phyloP scores from a whole-genome alignment of 768 basidiomycete genomes.

The Trametes cingulata region DNA sequence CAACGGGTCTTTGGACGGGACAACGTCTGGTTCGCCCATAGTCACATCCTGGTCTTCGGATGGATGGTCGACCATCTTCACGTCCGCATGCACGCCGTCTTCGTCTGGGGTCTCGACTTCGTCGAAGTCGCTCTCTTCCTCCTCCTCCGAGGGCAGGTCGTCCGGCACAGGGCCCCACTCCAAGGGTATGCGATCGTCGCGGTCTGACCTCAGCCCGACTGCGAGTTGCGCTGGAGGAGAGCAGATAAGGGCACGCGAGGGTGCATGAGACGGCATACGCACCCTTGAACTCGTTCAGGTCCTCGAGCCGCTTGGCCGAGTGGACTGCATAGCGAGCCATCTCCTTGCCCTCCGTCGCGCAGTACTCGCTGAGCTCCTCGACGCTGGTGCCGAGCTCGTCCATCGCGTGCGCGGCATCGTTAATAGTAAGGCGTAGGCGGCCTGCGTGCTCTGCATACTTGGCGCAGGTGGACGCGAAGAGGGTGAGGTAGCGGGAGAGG shows the following conservation, averaged over 20 bases:
- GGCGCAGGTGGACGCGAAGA: conserved; percentile 66
- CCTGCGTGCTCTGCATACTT: conserved; percentile 77
- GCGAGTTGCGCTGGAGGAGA: conserved; percentile 52
- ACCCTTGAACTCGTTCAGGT: conserved; percentile 74
- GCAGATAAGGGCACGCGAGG: conserved; percentile 31
- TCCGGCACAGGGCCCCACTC: conserved; percentile 37
- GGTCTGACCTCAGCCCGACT: conserved; percentile 56
- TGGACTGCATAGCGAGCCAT: conserved; percentile 66
- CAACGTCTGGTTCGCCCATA: conserved; percentile 10
- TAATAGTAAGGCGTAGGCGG: conserved; percentile 53
- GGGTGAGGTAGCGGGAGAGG: conserved; percentile 68
- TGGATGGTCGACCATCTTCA: conserved; percentile 15
- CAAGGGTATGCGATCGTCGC: conserved; percentile 57
- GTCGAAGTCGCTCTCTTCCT: conserved; percentile 33
- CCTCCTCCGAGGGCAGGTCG: conserved; percentile 31
- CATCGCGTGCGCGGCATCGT: conserved; percentile 66
- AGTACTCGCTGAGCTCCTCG: conserved; percentile 71
- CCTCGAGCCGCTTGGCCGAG: conserved; percentile 66
- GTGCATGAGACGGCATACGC: conserved; percentile 27
- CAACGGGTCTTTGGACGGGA: conserved; percentile 9
- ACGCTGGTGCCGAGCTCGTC: conserved; percentile 74
- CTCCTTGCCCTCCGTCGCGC: conserved; percentile 65
- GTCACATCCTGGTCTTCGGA: conserved; percentile 9
- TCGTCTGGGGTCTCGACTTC: conserved; percentile 17
- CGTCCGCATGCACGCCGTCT: conserved; percentile 12